Evolutionary conservation across 2,329 filamentous ascomycete genomes (phyloP).

Genomic region (Ceratocystis colombiana): DNA sequence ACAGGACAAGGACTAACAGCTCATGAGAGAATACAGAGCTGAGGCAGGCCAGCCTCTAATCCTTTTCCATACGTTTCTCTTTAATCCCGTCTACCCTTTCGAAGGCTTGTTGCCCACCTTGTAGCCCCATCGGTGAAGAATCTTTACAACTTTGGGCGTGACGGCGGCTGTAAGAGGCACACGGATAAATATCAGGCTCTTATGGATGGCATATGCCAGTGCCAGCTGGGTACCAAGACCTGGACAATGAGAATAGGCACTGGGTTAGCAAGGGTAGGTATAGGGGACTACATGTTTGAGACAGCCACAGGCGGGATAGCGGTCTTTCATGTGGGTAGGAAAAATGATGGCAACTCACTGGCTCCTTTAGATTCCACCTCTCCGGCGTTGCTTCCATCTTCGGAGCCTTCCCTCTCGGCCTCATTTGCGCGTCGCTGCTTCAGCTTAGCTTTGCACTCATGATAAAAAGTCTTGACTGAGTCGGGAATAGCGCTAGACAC

Average conservation of each 20-base stretch:
- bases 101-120: slow-evolving; percentile 67
- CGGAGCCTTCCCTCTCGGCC: slow-evolving; percentile 41
- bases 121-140: slow-evolving; percentile 80
- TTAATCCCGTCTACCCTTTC: slow-evolving; percentile 27
- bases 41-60: not conserved
- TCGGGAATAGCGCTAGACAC: slow-evolving; percentile 52
- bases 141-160: slow-evolving; percentile 88
- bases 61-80: not conserved
- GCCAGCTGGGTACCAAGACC: slow-evolving; percentile 71
- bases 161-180: slow-evolving; percentile 85
- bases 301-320: not conserved
- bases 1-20: not conserved
- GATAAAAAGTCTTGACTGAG: slow-evolving; percentile 34
- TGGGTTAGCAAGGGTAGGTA: not conserved
- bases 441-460: slow-evolving; percentile 28
- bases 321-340: not conserved
- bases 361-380: slow-evolving; percentile 38
- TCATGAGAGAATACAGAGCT: not conserved
- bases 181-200: slow-evolving; percentile 93
- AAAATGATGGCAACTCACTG: slow-evolving; percentile 49
- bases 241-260: slow-evolving; percentile 30
- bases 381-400: not conserved
- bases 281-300: too few relatives aligned
- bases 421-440: slow-evolving; percentile 29
- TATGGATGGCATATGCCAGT: slow-evolving; percentile 93